Conservation (phyloP, 2,329 filamentous ascomycete species). For the Chrysosporium keratinophilum region DNA sequence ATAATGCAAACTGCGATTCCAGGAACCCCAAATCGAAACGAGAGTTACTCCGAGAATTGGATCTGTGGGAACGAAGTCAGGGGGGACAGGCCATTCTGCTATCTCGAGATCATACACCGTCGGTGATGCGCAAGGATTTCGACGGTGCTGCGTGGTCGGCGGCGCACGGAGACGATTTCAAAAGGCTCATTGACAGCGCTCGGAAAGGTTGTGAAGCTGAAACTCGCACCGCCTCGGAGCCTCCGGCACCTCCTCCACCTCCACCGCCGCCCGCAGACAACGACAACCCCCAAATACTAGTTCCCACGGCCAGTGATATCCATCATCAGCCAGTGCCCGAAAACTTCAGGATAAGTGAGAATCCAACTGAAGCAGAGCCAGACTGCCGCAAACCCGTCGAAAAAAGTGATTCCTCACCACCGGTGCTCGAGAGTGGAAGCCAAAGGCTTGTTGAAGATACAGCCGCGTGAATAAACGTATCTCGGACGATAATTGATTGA, state of each 20-base stretch:
- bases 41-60: conserved; percentile 67
- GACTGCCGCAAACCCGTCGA: not conserved
- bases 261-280: conserved; percentile 5
- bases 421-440: conserved; percentile 20
- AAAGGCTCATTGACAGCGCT: conserved; percentile 67
- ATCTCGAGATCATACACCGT: conserved; percentile 18
- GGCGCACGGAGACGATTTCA: conserved; percentile 65
- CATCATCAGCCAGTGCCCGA: not conserved
- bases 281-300: not conserved
- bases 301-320: not conserved
- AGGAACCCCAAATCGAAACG: conserved; percentile 57
- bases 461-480: not conserved
- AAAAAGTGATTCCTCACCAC: conserved; percentile 28
- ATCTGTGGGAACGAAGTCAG: conserved; percentile 77
- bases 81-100: conserved; percentile 42
- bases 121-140: conserved; percentile 80
- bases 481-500: not conserved
- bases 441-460: conserved; percentile 4
- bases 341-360: not conserved
- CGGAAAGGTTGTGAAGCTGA: conserved; percentile 40
- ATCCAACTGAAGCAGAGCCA: not conserved
- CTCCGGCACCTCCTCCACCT: not conserved
- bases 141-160: conserved; percentile 65
- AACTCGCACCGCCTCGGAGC: conserved; percentile 21
- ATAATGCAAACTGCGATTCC: conserved; percentile 95